Percentiles rank a stretch among this genome's conserved stretches.
Conservation (phyloP, 441 rosid species). For the Manihot esculenta region DNA sequence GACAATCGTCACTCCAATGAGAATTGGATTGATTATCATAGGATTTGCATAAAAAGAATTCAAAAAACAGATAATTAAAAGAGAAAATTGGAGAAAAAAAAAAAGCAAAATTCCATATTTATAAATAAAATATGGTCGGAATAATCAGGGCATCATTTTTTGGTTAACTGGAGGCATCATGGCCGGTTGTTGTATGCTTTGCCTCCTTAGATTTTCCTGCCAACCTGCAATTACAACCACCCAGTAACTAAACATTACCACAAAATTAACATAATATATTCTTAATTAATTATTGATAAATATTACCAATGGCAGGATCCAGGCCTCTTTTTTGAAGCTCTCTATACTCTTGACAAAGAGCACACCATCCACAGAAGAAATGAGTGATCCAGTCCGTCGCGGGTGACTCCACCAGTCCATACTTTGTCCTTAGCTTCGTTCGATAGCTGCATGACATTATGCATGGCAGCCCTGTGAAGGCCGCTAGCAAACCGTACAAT, state of each 20-base stretch:
- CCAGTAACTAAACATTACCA: background rate
- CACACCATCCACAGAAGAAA: constrained; percentile 53
- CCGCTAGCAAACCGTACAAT: constrained; percentile 39
- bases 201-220: constrained; percentile 33
- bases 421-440: constrained; percentile 50
- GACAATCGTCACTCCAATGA: no score
- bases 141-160: constrained; percentile 38
- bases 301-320: constrained; percentile 65
- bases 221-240: constrained; percentile 28
- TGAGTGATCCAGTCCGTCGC: constrained; percentile 74
- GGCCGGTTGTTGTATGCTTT: constrained; percentile 33
- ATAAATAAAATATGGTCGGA: background rate
- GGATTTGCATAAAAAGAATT: no score
- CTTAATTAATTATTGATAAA: background rate
- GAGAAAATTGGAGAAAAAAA: no score
- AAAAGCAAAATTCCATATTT: background rate
- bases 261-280: background rate
- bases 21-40: no score
- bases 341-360: constrained; percentile 67
- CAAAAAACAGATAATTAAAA: no score
- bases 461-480: constrained; percentile 44
- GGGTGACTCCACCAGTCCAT: constrained; percentile 57
- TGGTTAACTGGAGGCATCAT: constrained; percentile 58
- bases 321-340: constrained; percentile 55
- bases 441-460: constrained; percentile 52